Percentiles rank a stretch among this genome's conserved stretches.
phyloP scores from a whole-genome alignment of 164 flowering plant genomes.

The Houttuynia cordata region DNA sequence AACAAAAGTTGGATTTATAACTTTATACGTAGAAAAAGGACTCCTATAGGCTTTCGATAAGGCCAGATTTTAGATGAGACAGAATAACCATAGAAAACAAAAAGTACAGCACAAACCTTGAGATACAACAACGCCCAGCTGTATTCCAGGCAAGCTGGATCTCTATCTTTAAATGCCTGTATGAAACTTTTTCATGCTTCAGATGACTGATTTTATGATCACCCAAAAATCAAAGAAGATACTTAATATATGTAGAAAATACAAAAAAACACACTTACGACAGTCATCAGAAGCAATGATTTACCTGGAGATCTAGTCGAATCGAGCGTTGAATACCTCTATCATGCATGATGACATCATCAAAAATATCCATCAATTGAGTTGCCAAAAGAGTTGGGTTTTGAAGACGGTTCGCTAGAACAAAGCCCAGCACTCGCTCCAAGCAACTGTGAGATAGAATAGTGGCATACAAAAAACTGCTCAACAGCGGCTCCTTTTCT shows the following conservation, averaged over 20 bases:
- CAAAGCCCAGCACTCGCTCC: constrained; percentile 70
- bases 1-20: too few species aligned
- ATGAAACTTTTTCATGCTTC: constrained; percentile 1
- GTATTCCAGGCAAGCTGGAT: constrained; percentile 82
- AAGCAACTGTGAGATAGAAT: constrained; percentile 66
- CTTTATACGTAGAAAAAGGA: not conserved
- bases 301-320: constrained; percentile 77
- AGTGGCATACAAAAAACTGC: constrained; percentile 80
- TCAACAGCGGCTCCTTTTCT: constrained; percentile 78
- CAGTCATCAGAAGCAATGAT: constrained; percentile 4
- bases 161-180: constrained; percentile 82
- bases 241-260: not conserved
- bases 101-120: constrained; percentile 34
- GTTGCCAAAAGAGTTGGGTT: constrained; percentile 66
- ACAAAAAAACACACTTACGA: not conserved
- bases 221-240: not conserved
- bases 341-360: constrained; percentile 50
- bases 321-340: constrained; percentile 50
- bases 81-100: not conserved
- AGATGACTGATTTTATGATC: not conserved
- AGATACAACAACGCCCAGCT: constrained; percentile 59
- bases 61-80: too few species aligned
- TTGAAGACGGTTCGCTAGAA: constrained; percentile 73
- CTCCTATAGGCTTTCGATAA: not conserved
- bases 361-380: constrained; percentile 63